Base-by-base conservation (phyloP, 2,329 filamentous ascomycete species). In the Trichoderma aggressivum region DNA sequence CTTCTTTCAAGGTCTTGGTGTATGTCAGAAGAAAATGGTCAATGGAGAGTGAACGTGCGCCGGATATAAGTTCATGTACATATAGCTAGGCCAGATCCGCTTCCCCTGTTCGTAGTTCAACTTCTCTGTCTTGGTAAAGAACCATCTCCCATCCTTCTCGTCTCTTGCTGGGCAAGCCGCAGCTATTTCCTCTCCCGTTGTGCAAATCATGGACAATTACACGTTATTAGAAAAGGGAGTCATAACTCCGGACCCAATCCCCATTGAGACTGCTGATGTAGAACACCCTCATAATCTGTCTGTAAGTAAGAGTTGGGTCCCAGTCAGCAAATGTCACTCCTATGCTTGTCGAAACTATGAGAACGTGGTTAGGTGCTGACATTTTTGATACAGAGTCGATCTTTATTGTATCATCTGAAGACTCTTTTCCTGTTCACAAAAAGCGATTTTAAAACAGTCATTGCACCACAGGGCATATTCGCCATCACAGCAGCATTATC, bases 361-460 rank as follows among this genome's bases (percentile, higher is more conserved):
- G 10, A 26, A 7, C 2, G n/a, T 50, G 43, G 21, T 43, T 21
- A 39, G 58, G 7, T 39, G 58, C 58, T 70, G 36, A 68, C 39
- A 6, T 3, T 60, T 12, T 36, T 21, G 21, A 7, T 53, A 34
- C 26, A 68, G 65, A 68, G 21, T 26, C 65, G 55, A n/a, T 32
- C 34, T 11, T 21, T 30, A 11, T 12, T 63, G 2, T 73, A 60
- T 32, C 73, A 78, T 34, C 56, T 77, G 1, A 72, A 75, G 28
- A 77, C 76, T 0, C 64, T 76, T 1, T 77, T 75, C 30, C 74
- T 78, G 0, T 80, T 80, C 30, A 80, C 79, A 0, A 79, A 76
- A 62, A 78, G 77, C 64, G 77, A 80, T 43, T 77, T 79, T 75
- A 78, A 79, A 36, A 80, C 79, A 10, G 76, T 80, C 21, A 73